A percentile compares a stretch with the other conserved stretches of the same genome.
Evolutionary conservation across 2,329 filamentous ascomycete species (phyloP).

Genomic region (Hymenotorrendiella dingleyae): DNA sequence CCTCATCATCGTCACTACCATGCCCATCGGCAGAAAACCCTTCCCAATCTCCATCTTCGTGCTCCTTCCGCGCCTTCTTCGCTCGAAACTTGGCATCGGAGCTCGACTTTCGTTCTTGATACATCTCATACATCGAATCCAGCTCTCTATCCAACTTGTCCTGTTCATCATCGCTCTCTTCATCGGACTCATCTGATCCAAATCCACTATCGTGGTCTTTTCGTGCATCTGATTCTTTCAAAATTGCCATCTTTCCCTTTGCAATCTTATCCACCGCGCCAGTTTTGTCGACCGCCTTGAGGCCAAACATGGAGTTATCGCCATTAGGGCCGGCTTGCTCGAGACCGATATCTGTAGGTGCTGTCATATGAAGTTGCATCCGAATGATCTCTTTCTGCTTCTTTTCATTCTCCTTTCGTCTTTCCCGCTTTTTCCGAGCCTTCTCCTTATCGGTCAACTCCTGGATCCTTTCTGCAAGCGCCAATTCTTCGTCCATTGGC

Average conservation of each 20-base stretch:
- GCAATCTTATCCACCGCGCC: slow-evolving; percentile 62
- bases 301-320: slow-evolving; percentile 77
- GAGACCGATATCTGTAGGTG: slow-evolving; percentile 91
- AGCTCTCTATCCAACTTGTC: slow-evolving; percentile 80
- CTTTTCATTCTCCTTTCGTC: slow-evolving; percentile 82
- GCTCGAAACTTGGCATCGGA: slow-evolving; percentile 82
- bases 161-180: slow-evolving; percentile 69
- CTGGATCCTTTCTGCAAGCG: slow-evolving; percentile 82
- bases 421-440: slow-evolving; percentile 73
- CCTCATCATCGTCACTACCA: slow-evolving; percentile 49
- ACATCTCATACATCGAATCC: slow-evolving; percentile 81
- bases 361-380: slow-evolving; percentile 95
- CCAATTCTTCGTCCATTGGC: slow-evolving; percentile 90
- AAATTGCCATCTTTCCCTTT: slow-evolving; percentile 71
- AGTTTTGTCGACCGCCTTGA: slow-evolving; percentile 75
- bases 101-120: slow-evolving; percentile 72
- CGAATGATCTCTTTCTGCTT: slow-evolving; percentile 94
- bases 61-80: slow-evolving; percentile 78
- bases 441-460: slow-evolving; percentile 73
- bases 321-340: slow-evolving; percentile 76
- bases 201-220: slow-evolving; percentile 57
- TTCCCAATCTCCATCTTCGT: slow-evolving; percentile 85
- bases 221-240: slow-evolving; percentile 50
- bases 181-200: slow-evolving; percentile 49
- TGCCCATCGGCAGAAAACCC: slow-evolving; percentile 67